Percentiles rank a stretch among this genome's conserved stretches.
Evolutionary conservation across 2,329 filamentous ascomycete genomes (phyloP).

Genomic region (Diaporthe caulivora): DNA sequence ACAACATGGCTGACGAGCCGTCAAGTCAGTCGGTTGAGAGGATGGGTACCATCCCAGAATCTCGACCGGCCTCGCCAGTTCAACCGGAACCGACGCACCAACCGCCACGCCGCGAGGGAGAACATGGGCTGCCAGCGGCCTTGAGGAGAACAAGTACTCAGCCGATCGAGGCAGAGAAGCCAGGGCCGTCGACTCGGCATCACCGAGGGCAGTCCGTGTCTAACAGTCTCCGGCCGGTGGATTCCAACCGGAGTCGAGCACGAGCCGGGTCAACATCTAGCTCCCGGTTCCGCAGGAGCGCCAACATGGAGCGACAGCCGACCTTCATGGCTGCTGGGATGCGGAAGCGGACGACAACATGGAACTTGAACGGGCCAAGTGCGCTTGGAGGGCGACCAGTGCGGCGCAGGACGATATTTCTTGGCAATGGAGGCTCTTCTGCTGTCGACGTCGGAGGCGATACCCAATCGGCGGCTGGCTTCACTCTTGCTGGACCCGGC

Average conservation of each 20-base stretch:
- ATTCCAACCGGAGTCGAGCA: slow-evolving; percentile 31
- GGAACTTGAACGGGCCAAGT: slow-evolving; percentile 38
- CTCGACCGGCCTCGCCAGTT: slow-evolving; percentile 35
- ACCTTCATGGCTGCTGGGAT: slow-evolving; percentile 27
- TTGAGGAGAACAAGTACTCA: slow-evolving; percentile 20
- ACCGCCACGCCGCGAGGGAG: slow-evolving; percentile 21
- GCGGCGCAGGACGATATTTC: slow-evolving; percentile 30
- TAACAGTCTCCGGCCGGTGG: slow-evolving; percentile 33
- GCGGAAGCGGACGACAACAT: slow-evolving; percentile 38
- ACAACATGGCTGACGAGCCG: slow-evolving; percentile 33
- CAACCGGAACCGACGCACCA: slow-evolving; percentile 35
- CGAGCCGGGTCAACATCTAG: slow-evolving; percentile 36
- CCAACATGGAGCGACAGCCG: slow-evolving; percentile 23
- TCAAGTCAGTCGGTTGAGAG: slow-evolving; percentile 29
- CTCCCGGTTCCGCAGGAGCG: slow-evolving; percentile 29
- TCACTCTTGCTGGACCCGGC: slow-evolving; percentile 38
- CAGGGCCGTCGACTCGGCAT: slow-evolving; percentile 16
- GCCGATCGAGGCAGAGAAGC: slow-evolving; percentile 19
- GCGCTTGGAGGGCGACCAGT: slow-evolving; percentile 34
- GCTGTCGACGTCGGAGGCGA: slow-evolving; percentile 30
- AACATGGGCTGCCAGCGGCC: slow-evolving; percentile 22
- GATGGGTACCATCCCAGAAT: slow-evolving; percentile 37
- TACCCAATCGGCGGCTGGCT: slow-evolving; percentile 30
- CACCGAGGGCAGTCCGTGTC: slow-evolving; percentile 32
- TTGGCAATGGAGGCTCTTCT: slow-evolving; percentile 30